A percentile compares a stretch with the other conserved stretches of the same genome.
Evolutionary conservation across 2,329 filamentous ascomycete genomes (phyloP).

Genomic region (Penicillium freii): DNA sequence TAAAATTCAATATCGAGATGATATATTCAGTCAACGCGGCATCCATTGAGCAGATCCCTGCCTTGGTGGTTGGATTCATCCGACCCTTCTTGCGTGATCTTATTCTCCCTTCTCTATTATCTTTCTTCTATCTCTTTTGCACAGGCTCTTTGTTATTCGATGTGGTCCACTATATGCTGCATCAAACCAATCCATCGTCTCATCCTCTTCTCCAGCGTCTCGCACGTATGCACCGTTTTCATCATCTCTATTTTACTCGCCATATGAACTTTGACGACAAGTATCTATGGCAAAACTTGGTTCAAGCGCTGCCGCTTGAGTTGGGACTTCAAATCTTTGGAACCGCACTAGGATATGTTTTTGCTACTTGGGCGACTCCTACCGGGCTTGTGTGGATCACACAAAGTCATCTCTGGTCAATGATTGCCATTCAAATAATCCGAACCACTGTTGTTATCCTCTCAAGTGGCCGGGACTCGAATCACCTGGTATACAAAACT

Average conservation of each 20-base stretch:
- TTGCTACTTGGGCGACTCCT: background rate
- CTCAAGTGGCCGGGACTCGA: conserved; percentile 17
- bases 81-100: background rate
- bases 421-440: background rate
- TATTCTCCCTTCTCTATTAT: background rate
- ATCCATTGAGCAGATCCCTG: background rate
- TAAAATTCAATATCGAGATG: background rate
- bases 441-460: conserved; percentile 7
- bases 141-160: conserved; percentile 22
- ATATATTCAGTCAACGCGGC: background rate
- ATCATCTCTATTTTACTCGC: conserved; percentile 23
- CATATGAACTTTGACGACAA: conserved; percentile 16
- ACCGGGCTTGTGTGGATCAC: background rate
- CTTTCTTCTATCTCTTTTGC: conserved; percentile 15
- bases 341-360: conserved; percentile 9
- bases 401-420: background rate
- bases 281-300: conserved; percentile 16
- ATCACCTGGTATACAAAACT: conserved; percentile 16
- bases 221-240: conserved; percentile 18
- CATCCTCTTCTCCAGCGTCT: conserved; percentile 15
- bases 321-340: conserved; percentile 11
- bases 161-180: conserved; percentile 16
- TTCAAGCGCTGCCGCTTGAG: conserved; percentile 20
- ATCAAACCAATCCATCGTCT: conserved; percentile 15
- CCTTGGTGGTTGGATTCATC: background rate